Percentiles rank a stretch among this genome's conserved stretches.
Conservation (phyloP, 106 monocot genomes). For the Triglochin maritima region DNA sequence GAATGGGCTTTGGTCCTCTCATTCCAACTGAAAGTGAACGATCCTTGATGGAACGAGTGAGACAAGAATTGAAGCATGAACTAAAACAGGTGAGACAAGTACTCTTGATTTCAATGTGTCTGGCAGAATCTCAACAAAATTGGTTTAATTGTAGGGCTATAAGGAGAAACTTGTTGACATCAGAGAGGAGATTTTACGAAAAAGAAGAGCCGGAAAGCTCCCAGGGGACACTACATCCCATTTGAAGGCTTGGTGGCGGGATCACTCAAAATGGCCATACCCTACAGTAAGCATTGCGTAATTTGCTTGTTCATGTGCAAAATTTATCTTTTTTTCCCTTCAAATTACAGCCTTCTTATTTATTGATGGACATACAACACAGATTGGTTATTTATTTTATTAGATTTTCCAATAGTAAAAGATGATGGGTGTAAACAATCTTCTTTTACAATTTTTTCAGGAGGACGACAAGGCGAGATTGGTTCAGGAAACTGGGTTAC, state of each 20-base stretch:
- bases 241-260: conserved; percentile 94
- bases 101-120: neutral
- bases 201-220: conserved; percentile 88
- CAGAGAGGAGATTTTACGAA: conserved; percentile 85
- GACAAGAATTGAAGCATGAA: conserved; percentile 94
- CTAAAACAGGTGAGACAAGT: conserved; percentile 52
- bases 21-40: conserved; percentile 89
- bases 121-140: neutral
- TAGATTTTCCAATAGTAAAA: neutral
- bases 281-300: conserved; percentile 54
- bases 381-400: neutral
- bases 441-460: conserved; percentile 16
- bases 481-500: conserved; percentile 88
- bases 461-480: conserved; percentile 92
- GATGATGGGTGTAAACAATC: neutral
- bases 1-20: conserved; percentile 77
- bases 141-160: conserved; percentile 41
- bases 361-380: neutral
- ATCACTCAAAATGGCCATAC: conserved; percentile 96
- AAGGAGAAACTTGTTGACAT: conserved; percentile 93
- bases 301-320: neutral
- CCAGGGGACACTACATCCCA: conserved; percentile 86
- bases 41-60: conserved; percentile 83
- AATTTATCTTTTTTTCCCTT: neutral
- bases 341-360: neutral